Base-by-base conservation (phyloP, 163 green algal genomes). In the Trebouxia gelatinosa region DNA sequence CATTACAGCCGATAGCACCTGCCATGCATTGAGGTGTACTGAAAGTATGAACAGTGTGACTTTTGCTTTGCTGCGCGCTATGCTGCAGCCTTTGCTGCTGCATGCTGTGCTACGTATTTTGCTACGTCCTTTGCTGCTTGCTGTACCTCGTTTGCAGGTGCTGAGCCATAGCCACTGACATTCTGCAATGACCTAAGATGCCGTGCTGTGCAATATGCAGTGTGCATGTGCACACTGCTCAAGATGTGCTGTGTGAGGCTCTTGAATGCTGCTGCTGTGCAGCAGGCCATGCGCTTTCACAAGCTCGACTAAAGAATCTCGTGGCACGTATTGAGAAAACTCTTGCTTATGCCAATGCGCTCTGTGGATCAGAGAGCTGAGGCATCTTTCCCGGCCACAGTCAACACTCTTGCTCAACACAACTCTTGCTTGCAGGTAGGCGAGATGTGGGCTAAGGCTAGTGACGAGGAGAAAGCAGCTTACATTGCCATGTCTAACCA, bases 401-500 rank as follows among this genome's bases (percentile, higher is more conserved):
- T 5, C 23, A 19, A 51, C 34, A 6, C 17, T 37, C 6, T 48
- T 37, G 29, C 64, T 37, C 37, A n/a, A 16, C 28, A 46, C 37
- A 54, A 48, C 43, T 54, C 13, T 23, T 62, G 3, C 43, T 34
- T 48, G 35, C 34, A 71, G 59, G 78, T 83, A 0, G 78, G 78
- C 0, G 78, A 83, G 40, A 79, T 79, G 78, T 83, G 78, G 78
- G 32, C 57, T 11, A 78, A 79, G 21, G 70, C 78, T 0, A 62
- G 39, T 28, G 67, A 78, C 2, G 62, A 83, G 16, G 70, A 83
- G 70, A 83, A 83, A 40, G 31, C 70, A 31, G 37, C 70, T 0
- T 83, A 83, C 40, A 65, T 83, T 37, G 79, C 72, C 32, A 74
- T 80, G 72, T 67, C 64, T 7, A 72, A 80, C 6, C 31, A 61